These are phyloP conservation scores for Pythium utonaiense DNA, from an alignment of 352 stramenopile genomes.

Conservation along the genomic window DNA sequence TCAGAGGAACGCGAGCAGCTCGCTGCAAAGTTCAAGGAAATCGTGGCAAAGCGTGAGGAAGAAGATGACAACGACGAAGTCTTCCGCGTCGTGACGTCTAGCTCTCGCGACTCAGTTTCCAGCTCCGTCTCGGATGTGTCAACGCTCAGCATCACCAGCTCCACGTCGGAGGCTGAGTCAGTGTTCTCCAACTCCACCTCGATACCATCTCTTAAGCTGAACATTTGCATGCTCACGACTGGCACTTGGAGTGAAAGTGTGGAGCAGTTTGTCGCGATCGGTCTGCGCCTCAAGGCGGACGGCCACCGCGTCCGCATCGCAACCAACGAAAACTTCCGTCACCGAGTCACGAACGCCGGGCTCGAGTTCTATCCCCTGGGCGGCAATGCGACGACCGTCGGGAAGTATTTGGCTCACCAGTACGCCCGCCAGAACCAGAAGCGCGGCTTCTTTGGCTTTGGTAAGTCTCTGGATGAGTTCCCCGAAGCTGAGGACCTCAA, in stretches of 20 bases:
- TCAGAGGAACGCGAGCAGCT: conserved; percentile 37
- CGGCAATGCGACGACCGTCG: conserved; percentile 40
- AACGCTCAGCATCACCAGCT: not conserved
- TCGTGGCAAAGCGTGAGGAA: conserved; percentile 35
- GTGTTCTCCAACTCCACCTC: conserved; percentile 9
- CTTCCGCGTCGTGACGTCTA: conserved; percentile 3
- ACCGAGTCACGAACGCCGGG: conserved; percentile 52
- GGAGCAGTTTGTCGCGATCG: conserved; percentile 74
- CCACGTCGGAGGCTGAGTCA: not conserved
- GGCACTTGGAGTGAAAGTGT: conserved; percentile 71
- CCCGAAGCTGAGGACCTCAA: conserved; percentile 43
- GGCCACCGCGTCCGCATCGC: conserved; percentile 91
- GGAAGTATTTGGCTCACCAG: conserved; percentile 45
- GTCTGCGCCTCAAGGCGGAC: conserved; percentile 58
- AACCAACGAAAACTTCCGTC: conserved; percentile 71
- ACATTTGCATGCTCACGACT: conserved; percentile 65
- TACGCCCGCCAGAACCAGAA: conserved; percentile 35
- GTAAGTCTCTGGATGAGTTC: conserved; percentile 35
- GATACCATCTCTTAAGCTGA: conserved; percentile 47
- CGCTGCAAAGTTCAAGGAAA: conserved; percentile 33
- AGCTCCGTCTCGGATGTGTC: not conserved
- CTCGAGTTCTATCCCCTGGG: conserved; percentile 72
- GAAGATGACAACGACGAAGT: conserved; percentile 9
- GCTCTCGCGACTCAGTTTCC: conserved; percentile 3
- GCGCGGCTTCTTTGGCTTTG: conserved; percentile 27